Evolutionary conservation across 495 filamentous ascomycete species (phyloP), one percentile per base, ranked within the genome.

Genomic region (Chlorociboria aeruginascens): DNA sequence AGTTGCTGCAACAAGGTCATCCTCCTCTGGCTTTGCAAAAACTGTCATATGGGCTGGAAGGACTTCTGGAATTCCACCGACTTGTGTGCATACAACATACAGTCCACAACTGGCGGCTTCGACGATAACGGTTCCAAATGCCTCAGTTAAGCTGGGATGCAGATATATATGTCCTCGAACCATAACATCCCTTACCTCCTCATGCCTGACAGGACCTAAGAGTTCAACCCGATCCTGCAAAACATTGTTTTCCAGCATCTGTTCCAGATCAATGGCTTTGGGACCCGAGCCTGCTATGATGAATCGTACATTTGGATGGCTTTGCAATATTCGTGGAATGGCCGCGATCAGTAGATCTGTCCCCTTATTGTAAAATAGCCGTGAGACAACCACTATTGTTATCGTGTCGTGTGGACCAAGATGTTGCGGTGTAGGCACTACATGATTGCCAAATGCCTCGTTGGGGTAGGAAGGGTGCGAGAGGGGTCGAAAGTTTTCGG

Each of bases 131-230:
- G 92, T 98, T 2, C 92, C 92, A 57, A 98, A 98, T 8, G 92
- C 92, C 65, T 98, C 92, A 0, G 92, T 98, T 31, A 98, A 72
- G 29, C 82, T 88, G 0, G 92, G 93, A 61, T 97, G 90, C 0
- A 98, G 77, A 62, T 97, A 97, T 48, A 98, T 93, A 57, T 98
- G 89, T 0, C 92, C 92, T 41, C 87, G 77, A 8, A 95, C 83
- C 92, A 98, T 98, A n/a, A 98, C 90, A 63, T 97, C 86, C 34
- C 92, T 80, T 1, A 98, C 92, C 54, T 97, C 88, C 61, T 97
- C 93, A 61, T 98, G 92, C 14, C 92, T 80, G 20, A 97, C 78
- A 6, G 90, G 78, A 12, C 92, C 92, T 11, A 97, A 72, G 71
- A 97, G 80, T 56, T 92, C 85, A 6, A 98, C 87, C 32, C 85